phyloP scores from a whole-genome alignment of 257 asterid species.

The Solanum sparsipilum region DNA sequence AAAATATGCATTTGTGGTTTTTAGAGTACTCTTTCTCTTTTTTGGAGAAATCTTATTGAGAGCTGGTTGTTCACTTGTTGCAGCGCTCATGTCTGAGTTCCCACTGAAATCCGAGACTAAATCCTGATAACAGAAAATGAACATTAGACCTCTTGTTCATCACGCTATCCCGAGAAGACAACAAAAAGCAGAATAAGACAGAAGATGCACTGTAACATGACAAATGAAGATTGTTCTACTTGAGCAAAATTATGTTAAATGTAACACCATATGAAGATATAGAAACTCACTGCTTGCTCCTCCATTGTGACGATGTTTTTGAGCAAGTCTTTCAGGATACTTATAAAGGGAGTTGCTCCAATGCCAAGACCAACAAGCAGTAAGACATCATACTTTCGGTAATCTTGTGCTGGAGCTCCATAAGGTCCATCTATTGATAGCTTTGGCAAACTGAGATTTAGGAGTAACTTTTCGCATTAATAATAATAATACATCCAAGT shows the following conservation, averaged over 20 bases:
- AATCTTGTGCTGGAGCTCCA: conserved; percentile 98
- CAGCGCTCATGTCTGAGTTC: conserved; percentile 48
- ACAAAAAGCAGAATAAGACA: background rate
- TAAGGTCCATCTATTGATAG: conserved; percentile 91
- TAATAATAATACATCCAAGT: background rate
- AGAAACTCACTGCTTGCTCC: conserved; percentile 62
- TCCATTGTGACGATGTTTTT: conserved; percentile 75
- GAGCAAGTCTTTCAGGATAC: conserved; percentile 82
- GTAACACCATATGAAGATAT: background rate
- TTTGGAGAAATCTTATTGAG: conserved; percentile 38
- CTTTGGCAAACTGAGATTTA: conserved; percentile 77
- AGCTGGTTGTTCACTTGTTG: conserved; percentile 32
- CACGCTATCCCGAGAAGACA: background rate
- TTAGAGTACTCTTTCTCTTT: conserved; percentile 34
- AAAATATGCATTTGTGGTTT: conserved; percentile 87
- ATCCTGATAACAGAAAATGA: conserved; percentile 40
- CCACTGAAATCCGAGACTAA: conserved; percentile 52
- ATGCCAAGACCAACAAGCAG: conserved; percentile 94
- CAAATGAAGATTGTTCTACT: background rate
- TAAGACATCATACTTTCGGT: conserved; percentile 69
- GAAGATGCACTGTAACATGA: background rate
- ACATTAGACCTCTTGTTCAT: background rate
- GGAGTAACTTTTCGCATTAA: conserved; percentile 3
- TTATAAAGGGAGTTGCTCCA: conserved; percentile 93
- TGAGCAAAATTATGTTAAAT: background rate